Evolutionary conservation across 768 basidiomycete genomes (phyloP), one percentile per base, ranked within the genome.

Genomic region (Macrocybe gigantea): DNA sequence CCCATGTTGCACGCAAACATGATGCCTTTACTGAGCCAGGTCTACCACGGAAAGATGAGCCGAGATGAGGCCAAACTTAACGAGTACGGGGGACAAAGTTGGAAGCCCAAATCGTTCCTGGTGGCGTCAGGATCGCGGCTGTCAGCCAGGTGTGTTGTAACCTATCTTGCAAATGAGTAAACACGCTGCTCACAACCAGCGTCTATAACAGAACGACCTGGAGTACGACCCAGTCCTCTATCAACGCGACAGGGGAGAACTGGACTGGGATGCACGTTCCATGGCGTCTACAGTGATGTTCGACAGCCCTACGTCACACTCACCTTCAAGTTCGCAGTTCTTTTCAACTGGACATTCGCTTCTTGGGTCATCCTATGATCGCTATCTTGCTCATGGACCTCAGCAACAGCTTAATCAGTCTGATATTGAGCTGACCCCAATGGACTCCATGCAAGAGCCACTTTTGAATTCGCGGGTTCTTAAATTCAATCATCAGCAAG

Each of bases 1-100:
- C 90, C 88, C 0, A 88, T 90, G 87, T 63, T 93, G 44, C 90
- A 91, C 56, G 82, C 85, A 52, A 84, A 82, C 64, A 87, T 91
- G 86, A 83, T 88, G 78, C 83, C 78, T 6, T 68, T 93, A 15
- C 70, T 93, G 14, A 65, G 71, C 33, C 78, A 91, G 51, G 86
- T 93, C 29, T 93, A 90, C 60, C 67, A 75, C 36, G 90, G 90
- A 55, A 85, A 81, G 62, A 74, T 89, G 45, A 77, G 69, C 7
- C 75, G 62, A 34, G 78, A 82, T 44, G 72, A 82, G 50, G 71
- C 85, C n/a, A 81, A 77, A 53, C 54, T 92, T 62, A 72, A 78
- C 38, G 89, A 91, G 60, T 88, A 88, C 58, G 88, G 85, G 15
- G 88, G 88, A 7, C 80, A 82, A 64, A 75, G 60, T 73, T 87